phyloP scores from a whole-genome alignment of 2,329 filamentous ascomycete genomes.

The Xylaria sp. region DNA sequence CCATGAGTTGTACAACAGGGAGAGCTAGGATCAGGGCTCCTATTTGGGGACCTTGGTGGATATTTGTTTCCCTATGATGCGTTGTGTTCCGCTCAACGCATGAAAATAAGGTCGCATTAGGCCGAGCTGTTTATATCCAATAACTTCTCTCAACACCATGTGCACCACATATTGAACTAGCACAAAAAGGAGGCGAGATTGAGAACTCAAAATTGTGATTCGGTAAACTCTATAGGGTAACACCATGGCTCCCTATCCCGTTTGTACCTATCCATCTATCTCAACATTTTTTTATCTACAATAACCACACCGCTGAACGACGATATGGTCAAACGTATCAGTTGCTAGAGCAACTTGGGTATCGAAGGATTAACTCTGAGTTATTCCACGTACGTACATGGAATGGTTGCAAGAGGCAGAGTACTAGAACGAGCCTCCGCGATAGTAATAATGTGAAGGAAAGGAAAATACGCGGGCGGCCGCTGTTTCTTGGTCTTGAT shows the following conservation, averaged over 20 bases:
- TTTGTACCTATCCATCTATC: background rate
- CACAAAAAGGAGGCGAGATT: background rate
- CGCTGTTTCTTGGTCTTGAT: background rate
- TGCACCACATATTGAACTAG: background rate
- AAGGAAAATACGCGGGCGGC: background rate
- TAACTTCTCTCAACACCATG: background rate
- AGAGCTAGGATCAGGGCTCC: slow-evolving; percentile 1
- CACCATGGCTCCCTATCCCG: background rate
- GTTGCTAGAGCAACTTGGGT: slow-evolving; percentile 8
- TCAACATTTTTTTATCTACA: background rate
- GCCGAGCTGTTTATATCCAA: background rate
- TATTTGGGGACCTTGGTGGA: background rate
- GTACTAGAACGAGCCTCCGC: background rate
- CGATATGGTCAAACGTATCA: background rate
- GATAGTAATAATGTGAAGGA: background rate
- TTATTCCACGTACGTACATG: background rate
- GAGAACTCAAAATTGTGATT: background rate
- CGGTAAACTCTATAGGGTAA: background rate
- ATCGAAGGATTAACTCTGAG: slow-evolving; percentile 5
- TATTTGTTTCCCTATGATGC: background rate
- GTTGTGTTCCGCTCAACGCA: background rate
- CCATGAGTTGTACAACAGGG: background rate
- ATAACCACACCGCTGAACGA: background rate
- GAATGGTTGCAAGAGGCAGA: background rate
- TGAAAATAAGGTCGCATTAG: background rate